A percentile compares a stretch with the other conserved stretches of the same genome.
Evolutionary conservation across 1,284 basidiomycete genomes (phyloP).

Genomic region (Fistulinella staudtii): DNA sequence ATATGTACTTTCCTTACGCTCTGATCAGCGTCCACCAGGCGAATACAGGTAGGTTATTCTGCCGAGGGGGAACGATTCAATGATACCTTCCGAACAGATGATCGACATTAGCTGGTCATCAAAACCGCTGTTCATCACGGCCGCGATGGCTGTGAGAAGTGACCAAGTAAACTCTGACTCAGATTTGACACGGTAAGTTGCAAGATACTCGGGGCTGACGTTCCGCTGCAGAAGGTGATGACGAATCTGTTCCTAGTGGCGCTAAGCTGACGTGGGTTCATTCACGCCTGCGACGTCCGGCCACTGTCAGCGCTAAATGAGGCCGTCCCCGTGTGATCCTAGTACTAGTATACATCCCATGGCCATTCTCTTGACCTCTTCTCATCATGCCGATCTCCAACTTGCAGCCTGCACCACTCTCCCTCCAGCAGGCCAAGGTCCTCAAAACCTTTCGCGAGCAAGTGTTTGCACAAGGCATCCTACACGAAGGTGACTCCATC

Average conservation of each 20-base stretch:
- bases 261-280: not conserved
- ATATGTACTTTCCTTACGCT: too few species aligned
- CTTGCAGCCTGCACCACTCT: slow-evolving; percentile 7
- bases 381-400: slow-evolving; percentile 14
- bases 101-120: too few species aligned
- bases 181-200: too few species aligned
- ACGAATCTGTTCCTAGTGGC: not conserved
- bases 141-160: too few species aligned
- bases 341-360: not conserved
- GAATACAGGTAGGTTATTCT: too few species aligned
- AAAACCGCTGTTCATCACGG: too few species aligned
- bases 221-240: not conserved
- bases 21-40: too few species aligned
- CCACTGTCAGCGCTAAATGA: not conserved
- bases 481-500: slow-evolving; percentile 59
- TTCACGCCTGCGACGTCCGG: not conserved
- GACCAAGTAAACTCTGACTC: too few species aligned
- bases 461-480: slow-evolving; percentile 46
- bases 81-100: too few species aligned
- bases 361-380: not conserved
- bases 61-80: too few species aligned
- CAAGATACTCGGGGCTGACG: too few species aligned
- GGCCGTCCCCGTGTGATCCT: slow-evolving; percentile 1
- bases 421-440: slow-evolving; percentile 19
- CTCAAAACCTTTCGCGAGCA: slow-evolving; percentile 43